phyloP scores from a whole-genome alignment of 2,329 filamentous ascomycete species.

The Geosmithia putterillii region DNA sequence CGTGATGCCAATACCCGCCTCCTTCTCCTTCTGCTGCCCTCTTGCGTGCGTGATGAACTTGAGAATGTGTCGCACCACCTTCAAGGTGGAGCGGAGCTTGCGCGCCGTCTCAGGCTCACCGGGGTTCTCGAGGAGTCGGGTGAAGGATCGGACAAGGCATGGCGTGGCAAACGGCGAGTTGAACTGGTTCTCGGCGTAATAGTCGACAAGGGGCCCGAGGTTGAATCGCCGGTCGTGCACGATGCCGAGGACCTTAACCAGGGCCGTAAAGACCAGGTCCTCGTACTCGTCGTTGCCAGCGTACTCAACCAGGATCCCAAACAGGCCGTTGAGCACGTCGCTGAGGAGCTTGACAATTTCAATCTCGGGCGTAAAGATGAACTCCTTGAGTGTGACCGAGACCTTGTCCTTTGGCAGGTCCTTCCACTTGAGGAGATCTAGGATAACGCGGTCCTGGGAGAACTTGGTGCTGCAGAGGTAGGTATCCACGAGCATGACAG shows the following conservation, averaged over 20 bases:
- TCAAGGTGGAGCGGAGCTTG: conserved; percentile 81
- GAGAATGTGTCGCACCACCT: conserved; percentile 84
- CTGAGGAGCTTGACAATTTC: conserved; percentile 91
- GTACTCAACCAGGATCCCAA: conserved; percentile 82
- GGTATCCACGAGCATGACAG: conserved; percentile 66
- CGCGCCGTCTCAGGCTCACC: conserved; percentile 74
- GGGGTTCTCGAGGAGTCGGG: conserved; percentile 68
- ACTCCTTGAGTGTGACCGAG: conserved; percentile 61
- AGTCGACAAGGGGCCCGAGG: conserved; percentile 76
- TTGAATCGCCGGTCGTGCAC: conserved; percentile 93
- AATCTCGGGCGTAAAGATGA: conserved; percentile 91
- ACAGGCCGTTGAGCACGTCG: conserved; percentile 82
- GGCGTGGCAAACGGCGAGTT: conserved; percentile 88
- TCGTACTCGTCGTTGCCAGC: conserved; percentile 88
- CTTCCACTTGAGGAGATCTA: conserved; percentile 80
- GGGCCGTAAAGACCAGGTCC: conserved; percentile 78
- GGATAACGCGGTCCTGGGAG: conserved; percentile 78
- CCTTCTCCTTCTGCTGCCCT: conserved; percentile 77
- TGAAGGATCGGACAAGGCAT: conserved; percentile 78
- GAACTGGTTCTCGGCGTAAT: conserved; percentile 80
- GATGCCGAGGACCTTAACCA: conserved; percentile 84
- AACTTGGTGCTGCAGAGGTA: conserved; percentile 91
- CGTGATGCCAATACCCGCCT: conserved; percentile 75
- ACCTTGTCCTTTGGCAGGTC: conserved; percentile 62
- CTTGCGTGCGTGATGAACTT: conserved; percentile 90